Evolutionary conservation across 2,329 filamentous ascomycete genomes (phyloP), one percentile per base, ranked within the genome.

Genomic region (Ceratocystis cubensis): DNA sequence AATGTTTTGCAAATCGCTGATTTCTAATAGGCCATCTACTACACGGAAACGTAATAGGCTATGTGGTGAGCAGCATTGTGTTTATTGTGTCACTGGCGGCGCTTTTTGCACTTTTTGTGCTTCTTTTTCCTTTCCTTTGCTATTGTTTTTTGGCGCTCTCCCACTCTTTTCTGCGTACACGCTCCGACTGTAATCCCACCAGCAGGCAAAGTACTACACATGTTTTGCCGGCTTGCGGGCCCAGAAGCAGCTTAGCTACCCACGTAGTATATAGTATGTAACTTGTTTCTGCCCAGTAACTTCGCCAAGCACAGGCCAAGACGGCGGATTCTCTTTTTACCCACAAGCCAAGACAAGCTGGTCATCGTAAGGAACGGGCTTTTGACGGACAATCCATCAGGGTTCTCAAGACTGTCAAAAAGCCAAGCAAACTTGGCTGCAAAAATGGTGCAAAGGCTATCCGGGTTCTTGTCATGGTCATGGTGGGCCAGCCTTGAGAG

Each of bases 371-470:
- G 53, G 53, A 59, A 59, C 53, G 53, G 53, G 53, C 53, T 59
- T 59, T 59, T 33, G 53, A 59, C 28, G 53, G 28, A 33, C 53
- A 59, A 59, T 59, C 53, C 53, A 59, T 59, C 53, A 59, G 53
- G 53, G 53, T 59, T 59, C 53, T 59, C 28, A 17, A 37, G 28
- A 30, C 22, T 59, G 53, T 59, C 53, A 59, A 59, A 37, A 59
- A 59, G 53, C 53, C 53, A 59, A 59, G 53, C 15, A 59, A 56
- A 15, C 48, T 15, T 33, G 2, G 53, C 3, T 59, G 53, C 53
- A 30, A 37, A 59, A 59, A 59, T 37, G 53, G 53, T 59, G 53
- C 53, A 59, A n/a, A 59, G 53, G 28, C 53, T 59, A 59, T 59
- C 53, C 53, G 53, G 53, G 53, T 59, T 59, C 53, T 59, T 59